These are phyloP conservation scores for Tetrastigma voinierianum DNA, from an alignment of 164 flowering plant species.

Conservation along the genomic window DNA sequence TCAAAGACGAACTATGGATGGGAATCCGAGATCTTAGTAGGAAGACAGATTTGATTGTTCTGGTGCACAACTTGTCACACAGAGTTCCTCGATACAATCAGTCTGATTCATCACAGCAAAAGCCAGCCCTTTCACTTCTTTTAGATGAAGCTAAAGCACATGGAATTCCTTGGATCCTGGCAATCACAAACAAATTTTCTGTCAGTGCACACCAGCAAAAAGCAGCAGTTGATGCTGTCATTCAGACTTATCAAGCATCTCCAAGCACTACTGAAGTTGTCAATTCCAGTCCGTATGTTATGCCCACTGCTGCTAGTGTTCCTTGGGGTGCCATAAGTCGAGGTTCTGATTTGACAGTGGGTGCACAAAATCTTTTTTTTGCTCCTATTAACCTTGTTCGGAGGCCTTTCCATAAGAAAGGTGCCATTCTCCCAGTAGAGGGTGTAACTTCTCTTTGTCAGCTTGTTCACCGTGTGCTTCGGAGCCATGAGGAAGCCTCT, in stretches of 20 bases:
- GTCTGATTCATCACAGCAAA: slow-evolving; percentile 41
- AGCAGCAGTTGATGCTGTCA: slow-evolving; percentile 59
- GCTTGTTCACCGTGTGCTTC: slow-evolving; percentile 67
- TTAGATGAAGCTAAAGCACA: slow-evolving; percentile 87
- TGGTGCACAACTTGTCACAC: slow-evolving; percentile 94
- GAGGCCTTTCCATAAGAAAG: slow-evolving; percentile 75
- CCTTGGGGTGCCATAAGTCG: slow-evolving; percentile 35
- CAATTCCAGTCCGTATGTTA: slow-evolving; percentile 86
- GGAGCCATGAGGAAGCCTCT: slow-evolving; percentile 70
- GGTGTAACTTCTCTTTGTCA: slow-evolving; percentile 69
- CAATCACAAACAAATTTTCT: slow-evolving; percentile 89
- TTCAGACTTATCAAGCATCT: slow-evolving; percentile 77
- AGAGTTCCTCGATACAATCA: slow-evolving; percentile 56
- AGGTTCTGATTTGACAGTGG: slow-evolving; percentile 33
- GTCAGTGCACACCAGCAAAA: slow-evolving; percentile 94
- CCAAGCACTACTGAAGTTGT: slow-evolving; percentile 58
- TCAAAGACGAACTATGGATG: slow-evolving; percentile 83
- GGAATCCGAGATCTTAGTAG: slow-evolving; percentile 81
- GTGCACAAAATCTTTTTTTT: slow-evolving; percentile 45
- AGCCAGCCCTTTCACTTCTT: slow-evolving; percentile 78
- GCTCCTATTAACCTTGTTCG: slow-evolving; percentile 67
- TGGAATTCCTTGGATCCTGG: slow-evolving; percentile 94
- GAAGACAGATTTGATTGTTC: slow-evolving; percentile 84
- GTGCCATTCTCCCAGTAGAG: slow-evolving; percentile 68
- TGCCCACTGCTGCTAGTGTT: slow-evolving; percentile 50